Conservation (phyloP, 495 filamentous ascomycete species). For the Aspergillus hancockii region DNA sequence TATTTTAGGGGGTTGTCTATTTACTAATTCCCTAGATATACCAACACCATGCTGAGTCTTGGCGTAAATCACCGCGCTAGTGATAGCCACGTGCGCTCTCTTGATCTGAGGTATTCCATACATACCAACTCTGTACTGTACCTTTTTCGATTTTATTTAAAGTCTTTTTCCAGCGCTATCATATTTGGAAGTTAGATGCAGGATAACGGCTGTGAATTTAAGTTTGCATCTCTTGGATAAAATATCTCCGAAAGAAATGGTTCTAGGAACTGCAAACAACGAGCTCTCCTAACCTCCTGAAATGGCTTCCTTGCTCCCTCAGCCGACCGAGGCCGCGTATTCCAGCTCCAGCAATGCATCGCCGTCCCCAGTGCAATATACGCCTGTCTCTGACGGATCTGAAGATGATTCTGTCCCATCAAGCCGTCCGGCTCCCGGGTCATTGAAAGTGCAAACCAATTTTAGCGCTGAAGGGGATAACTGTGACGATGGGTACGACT, state of each 20-base stretch:
- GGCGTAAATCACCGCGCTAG: conserved; percentile 10
- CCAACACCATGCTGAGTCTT: neutral
- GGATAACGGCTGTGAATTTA: neutral
- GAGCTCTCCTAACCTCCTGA: neutral
- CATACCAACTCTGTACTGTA: neutral
- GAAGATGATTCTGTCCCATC: conserved; percentile 31
- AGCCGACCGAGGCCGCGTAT: conserved; percentile 28
- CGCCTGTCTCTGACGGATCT: conserved; percentile 38
- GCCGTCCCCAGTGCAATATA: conserved; percentile 34
- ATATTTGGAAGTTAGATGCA: neutral
- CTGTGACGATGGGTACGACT: conserved; percentile 33
- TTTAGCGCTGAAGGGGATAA: conserved; percentile 23
- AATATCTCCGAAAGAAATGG: neutral
- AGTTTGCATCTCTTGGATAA: neutral
- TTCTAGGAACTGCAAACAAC: neutral
- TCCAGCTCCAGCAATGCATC: conserved; percentile 30
- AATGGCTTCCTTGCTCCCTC: conserved; percentile 31
- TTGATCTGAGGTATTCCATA: neutral
- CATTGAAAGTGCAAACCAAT: conserved; percentile 40
- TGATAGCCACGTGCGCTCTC: conserved; percentile 6
- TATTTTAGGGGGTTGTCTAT: too few relatives aligned
- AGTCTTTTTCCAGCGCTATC: neutral
- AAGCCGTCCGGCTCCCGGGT: conserved; percentile 21
- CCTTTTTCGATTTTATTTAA: too few relatives aligned
- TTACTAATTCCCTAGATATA: neutral